Conservation (phyloP, 768 basidiomycete genomes). For the Boletus reticuloceps region DNA sequence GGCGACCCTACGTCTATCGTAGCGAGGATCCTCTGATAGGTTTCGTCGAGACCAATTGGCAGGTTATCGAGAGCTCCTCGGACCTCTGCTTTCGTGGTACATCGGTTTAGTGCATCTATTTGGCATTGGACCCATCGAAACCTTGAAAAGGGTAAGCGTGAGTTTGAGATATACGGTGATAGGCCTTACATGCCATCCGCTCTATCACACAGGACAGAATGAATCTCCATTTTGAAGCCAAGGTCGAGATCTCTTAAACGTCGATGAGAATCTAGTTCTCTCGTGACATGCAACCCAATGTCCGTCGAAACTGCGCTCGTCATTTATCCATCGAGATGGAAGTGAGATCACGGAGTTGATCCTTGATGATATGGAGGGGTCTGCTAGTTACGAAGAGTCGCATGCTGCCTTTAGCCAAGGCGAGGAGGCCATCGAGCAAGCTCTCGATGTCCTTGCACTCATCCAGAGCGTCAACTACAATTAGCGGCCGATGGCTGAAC, state of each 20-base stretch:
- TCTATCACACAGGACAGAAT: not conserved
- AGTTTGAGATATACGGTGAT: not conserved
- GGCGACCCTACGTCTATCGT: slow-evolving; percentile 3
- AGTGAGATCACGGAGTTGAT: not conserved
- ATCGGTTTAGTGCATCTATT: slow-evolving; percentile 11
- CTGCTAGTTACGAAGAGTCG: slow-evolving; percentile 18
- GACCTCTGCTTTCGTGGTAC: slow-evolving; percentile 7
- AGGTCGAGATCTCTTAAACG: slow-evolving; percentile 4
- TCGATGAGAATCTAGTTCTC: slow-evolving; percentile 8
- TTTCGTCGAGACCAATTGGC: slow-evolving; percentile 18
- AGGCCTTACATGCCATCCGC: slow-evolving; percentile 20
- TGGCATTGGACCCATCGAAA: slow-evolving; percentile 26
- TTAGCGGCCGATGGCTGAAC: slow-evolving; percentile 1
- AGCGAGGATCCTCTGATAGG: slow-evolving; percentile 20
- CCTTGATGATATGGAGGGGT: slow-evolving; percentile 9
- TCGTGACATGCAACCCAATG: slow-evolving; percentile 13
- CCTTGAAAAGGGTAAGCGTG: slow-evolving; percentile 3
- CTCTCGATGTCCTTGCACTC: slow-evolving; percentile 12
- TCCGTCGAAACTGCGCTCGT: not conserved
- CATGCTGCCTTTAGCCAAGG: not conserved
- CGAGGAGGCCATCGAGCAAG: slow-evolving; percentile 7
- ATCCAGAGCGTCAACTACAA: slow-evolving; percentile 19
- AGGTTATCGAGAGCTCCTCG: slow-evolving; percentile 13
- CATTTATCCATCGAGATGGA: slow-evolving; percentile 11
- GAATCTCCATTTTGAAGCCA: slow-evolving; percentile 9